Evolutionary conservation across 805 yeast genomes (phyloP).

Genomic region (Saturnispora quitensis): DNA sequence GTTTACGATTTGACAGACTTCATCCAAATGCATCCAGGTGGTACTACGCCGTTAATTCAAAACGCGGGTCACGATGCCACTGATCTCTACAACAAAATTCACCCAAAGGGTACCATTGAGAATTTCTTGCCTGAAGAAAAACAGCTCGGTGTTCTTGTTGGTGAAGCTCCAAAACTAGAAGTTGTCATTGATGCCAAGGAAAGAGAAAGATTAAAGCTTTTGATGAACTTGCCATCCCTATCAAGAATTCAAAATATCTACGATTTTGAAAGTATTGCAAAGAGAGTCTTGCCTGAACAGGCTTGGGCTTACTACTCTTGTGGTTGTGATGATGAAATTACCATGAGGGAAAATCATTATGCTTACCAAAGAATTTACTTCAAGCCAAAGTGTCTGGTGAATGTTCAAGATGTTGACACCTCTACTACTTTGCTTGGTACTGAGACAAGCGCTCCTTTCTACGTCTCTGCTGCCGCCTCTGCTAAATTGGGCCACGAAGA

Average conservation of each 20-base stretch:
- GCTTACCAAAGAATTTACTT: slow-evolving; percentile 85
- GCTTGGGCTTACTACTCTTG: slow-evolving; percentile 93
- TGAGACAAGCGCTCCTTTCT: slow-evolving; percentile 65
- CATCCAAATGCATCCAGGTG: slow-evolving; percentile 41
- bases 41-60: slow-evolving; percentile 33
- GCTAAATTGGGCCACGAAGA: slow-evolving; percentile 89
- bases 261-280: slow-evolving; percentile 84
- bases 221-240: slow-evolving; percentile 58
- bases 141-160: slow-evolving; percentile 46
- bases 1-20: slow-evolving; percentile 69
- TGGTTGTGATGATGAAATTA: slow-evolving; percentile 87
- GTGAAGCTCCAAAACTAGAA: slow-evolving; percentile 27
- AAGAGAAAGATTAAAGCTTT: slow-evolving; percentile 32
- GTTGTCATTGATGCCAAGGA: slow-evolving; percentile 35
- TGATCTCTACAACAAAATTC: slow-evolving; percentile 78
- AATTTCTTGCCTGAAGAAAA: slow-evolving; percentile 50
- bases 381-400: slow-evolving; percentile 73
- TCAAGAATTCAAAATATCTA: slow-evolving; percentile 64
- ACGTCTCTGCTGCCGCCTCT: slow-evolving; percentile 83
- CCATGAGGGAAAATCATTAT: slow-evolving; percentile 80
- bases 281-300: slow-evolving; percentile 59
- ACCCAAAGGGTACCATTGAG: slow-evolving; percentile 75
- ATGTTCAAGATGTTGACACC: slow-evolving; percentile 63
- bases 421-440: slow-evolving; percentile 70
- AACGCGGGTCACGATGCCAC: slow-evolving; percentile 46